Evolutionary conservation across 345 rosid species (phyloP), one percentile per base, ranked within the genome.

Genomic region (Citrus maxima): DNA sequence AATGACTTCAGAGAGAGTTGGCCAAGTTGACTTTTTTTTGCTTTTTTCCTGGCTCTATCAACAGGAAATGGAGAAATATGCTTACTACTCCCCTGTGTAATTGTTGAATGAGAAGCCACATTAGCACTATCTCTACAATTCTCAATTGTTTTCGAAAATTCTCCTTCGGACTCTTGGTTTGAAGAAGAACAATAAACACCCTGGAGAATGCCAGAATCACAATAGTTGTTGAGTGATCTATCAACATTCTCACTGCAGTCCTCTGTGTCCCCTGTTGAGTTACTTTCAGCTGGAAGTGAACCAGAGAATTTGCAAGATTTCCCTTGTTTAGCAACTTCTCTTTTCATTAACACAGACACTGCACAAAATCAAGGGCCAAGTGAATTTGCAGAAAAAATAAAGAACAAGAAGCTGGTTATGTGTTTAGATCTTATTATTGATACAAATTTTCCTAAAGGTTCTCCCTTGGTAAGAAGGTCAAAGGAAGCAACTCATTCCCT

Each of bases 1-100:
- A 93, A 95, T 19, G 95, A 96, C 76, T 28, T 91, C 10, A 96
- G 82, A 24, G 99, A 94, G 63, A 93, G 94, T 84, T 96, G 98
- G 46, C 87, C 87, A 37, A 71, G 75, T 82, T 86, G 93, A 77
- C 83, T 68, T 76, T 86, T 93, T 77, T 87, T 94, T 13, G 89
- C 77, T 68, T 85, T 93, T 76, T 89, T 94, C 85, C 65, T 84
- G 79, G 85, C 77, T 84, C 66, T 77, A 71, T 72, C 82, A 24
- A 67, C 67, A 40, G 79, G 76, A 34, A 76, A 27, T 21, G 71
- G 6, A 82, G 76, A 72, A 67, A 62, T 34, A 56, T 77, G 59
- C 72, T 37, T 81, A 66, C 78, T 80, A 62, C 77, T 75, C 46
- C 40, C 77, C 59, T 37, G 27, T 55, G 77, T 77, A 28, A 67